Percentiles rank a stretch among this genome's conserved stretches.
Evolutionary conservation across 352 stramenopile species (phyloP).

Genomic region (Phytophthora aleatoria): DNA sequence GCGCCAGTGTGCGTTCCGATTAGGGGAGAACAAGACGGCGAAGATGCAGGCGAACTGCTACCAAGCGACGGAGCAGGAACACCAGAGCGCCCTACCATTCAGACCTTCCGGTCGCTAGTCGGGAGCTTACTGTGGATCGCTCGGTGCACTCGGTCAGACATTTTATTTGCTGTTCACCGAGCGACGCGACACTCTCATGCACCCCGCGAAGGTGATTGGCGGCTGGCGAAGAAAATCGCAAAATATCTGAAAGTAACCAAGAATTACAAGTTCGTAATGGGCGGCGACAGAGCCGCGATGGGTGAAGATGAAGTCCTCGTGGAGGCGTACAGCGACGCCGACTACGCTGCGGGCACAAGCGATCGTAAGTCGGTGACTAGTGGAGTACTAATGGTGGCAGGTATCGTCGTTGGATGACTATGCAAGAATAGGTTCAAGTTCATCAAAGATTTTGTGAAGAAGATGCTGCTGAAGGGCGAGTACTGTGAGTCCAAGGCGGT

Average conservation of each 20-base stretch:
- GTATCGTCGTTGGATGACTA: no score
- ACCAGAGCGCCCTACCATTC: conserved; percentile 4
- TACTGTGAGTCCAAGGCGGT: background rate
- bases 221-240: conserved; percentile 22
- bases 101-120: conserved; percentile 42
- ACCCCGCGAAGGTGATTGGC: conserved; percentile 14
- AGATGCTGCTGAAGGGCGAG: no score
- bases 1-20: conserved; percentile 5
- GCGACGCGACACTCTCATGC: conserved; percentile 22
- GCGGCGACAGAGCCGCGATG: background rate
- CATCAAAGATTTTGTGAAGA: no score
- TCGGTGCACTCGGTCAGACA: conserved; percentile 37
- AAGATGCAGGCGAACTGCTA: conserved; percentile 6
- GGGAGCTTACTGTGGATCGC: conserved; percentile 42
- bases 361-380: background rate
- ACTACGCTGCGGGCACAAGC: background rate
- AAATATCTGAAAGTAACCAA: conserved; percentile 33
- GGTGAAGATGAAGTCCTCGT: background rate
- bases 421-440: no score
- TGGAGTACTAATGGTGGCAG: background rate
- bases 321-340: background rate
- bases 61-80: background rate
- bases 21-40: background rate
- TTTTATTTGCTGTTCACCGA: conserved; percentile 29
- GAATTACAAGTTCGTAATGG: background rate